These are phyloP conservation scores for Yarrowia divulgata DNA, from an alignment of 805 yeast species.

Conservation along the genomic window DNA sequence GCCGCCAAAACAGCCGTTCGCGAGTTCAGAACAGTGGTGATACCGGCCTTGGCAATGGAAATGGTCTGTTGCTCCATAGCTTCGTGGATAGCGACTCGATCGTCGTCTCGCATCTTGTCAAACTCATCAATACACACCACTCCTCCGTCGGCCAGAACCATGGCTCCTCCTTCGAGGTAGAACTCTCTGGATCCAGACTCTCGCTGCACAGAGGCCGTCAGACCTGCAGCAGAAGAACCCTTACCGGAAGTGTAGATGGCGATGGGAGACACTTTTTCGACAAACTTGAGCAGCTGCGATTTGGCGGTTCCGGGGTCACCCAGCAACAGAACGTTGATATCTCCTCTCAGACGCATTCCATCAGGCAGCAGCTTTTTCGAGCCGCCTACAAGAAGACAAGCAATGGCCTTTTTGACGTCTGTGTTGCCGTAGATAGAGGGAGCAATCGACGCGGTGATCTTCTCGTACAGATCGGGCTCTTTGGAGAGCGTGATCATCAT, in stretches of 20 bases:
- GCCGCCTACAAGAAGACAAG: slow-evolving; percentile 93
- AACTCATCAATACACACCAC: slow-evolving; percentile 99
- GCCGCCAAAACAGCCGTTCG: slow-evolving; percentile 97
- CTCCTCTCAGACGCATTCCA: slow-evolving; percentile 96
- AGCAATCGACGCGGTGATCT: slow-evolving; percentile 88
- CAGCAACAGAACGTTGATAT: slow-evolving; percentile 85
- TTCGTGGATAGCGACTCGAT: slow-evolving; percentile 98
- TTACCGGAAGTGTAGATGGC: slow-evolving; percentile 98
- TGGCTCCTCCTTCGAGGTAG: slow-evolving; percentile 98
- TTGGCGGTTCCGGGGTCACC: slow-evolving; percentile 99
- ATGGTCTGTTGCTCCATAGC: slow-evolving; percentile 99
- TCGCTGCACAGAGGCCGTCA: slow-evolving; percentile 96
- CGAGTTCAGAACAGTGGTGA: slow-evolving; percentile 93
- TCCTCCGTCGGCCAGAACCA: slow-evolving; percentile 99
- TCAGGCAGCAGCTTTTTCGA: slow-evolving; percentile 91
- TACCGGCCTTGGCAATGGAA: slow-evolving; percentile 98
- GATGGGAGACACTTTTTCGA: slow-evolving; percentile 92
- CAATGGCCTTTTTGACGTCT: slow-evolving; percentile 92
- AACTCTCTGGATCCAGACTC: slow-evolving; percentile 87
- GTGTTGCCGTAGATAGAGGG: slow-evolving; percentile 95
- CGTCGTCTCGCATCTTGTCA: slow-evolving; percentile 99
- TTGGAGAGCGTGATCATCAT: slow-evolving; percentile 82
- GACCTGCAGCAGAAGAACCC: slow-evolving; percentile 99
- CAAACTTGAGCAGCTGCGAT: slow-evolving; percentile 93
- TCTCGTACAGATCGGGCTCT: slow-evolving; percentile 82